These are phyloP conservation scores for Golubevia sp. DNA, from an alignment of 1,284 basidiomycete species.

Conservation along the genomic window DNA sequence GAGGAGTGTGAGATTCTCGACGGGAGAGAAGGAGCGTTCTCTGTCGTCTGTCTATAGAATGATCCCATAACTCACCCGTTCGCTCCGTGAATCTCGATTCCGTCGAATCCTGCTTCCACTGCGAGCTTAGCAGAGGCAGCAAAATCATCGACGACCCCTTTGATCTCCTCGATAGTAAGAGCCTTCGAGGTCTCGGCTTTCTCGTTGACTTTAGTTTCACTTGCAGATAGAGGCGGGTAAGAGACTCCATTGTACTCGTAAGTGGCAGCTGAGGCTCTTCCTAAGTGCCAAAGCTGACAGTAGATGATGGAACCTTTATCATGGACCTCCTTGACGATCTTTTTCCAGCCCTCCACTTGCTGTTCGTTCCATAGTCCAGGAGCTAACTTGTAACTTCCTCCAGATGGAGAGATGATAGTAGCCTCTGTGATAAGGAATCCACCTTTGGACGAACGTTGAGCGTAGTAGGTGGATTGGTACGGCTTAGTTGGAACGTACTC, in stretches of 20 bases:
- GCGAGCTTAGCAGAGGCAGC: conserved; percentile 11
- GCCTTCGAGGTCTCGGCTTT: conserved; percentile 28
- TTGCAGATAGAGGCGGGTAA: background rate
- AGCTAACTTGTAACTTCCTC: conserved; percentile 22
- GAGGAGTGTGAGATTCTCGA: conserved; percentile 45
- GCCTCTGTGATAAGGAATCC: conserved; percentile 19
- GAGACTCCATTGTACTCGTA: conserved; percentile 3
- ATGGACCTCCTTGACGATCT: conserved; percentile 63
- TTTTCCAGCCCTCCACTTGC: conserved; percentile 64
- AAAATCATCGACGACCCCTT: conserved; percentile 13
- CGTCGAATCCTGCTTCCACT: conserved; percentile 70
- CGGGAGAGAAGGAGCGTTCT: conserved; percentile 2
- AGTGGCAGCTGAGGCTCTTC: conserved; percentile 24
- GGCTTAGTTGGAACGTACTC: no score
- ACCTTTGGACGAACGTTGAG: background rate
- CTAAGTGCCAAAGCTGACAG: conserved; percentile 44
- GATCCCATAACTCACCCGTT: conserved; percentile 16
- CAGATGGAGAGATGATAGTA: conserved; percentile 9
- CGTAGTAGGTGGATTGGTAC: no score
- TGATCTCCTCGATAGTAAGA: conserved; percentile 14
- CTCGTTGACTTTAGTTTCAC: conserved; percentile 6
- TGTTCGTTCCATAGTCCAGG: conserved; percentile 64
- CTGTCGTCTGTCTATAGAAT: no score
- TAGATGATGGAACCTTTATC: conserved; percentile 35
- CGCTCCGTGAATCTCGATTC: conserved; percentile 67